Evolutionary conservation across 306 rosid genomes (phyloP).

Genomic region (Prunus campanulata): DNA sequence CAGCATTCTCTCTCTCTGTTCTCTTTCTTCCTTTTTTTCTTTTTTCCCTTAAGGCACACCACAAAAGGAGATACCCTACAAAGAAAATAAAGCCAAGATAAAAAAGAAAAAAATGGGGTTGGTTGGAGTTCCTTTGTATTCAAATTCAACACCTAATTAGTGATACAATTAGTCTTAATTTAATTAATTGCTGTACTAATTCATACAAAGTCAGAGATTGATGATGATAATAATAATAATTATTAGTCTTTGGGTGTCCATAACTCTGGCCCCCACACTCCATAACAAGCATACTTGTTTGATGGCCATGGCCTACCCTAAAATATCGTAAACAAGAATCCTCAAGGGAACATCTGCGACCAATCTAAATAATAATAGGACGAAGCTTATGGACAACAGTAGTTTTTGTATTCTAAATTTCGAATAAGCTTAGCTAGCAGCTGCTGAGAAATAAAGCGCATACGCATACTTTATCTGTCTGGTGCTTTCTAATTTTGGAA

Average conservation of each 20-base stretch:
- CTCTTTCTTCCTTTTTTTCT: slow-evolving; percentile 1
- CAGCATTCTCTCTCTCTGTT: slow-evolving; percentile 13
- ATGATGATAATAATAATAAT: not conserved
- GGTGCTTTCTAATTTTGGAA: slow-evolving; percentile 1
- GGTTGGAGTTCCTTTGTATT: slow-evolving; percentile 6
- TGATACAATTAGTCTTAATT: not conserved
- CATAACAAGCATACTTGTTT: not conserved
- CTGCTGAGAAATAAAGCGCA: not conserved
- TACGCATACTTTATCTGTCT: not conserved
- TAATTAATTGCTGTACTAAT: too few relatives aligned
- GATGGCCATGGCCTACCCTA: not conserved
- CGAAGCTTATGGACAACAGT: not conserved
- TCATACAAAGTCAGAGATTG: not conserved
- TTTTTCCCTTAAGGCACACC: not conserved
- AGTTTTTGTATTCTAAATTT: not conserved
- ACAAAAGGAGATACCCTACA: slow-evolving; percentile 1
- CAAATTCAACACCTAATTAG: slow-evolving; percentile 6
- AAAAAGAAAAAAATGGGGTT: not conserved
- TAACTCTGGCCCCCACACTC: not conserved
- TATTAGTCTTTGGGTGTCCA: not conserved
- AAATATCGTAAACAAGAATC: not conserved
- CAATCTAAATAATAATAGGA: not conserved
- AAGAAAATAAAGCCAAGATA: not conserved
- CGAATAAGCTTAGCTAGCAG: not conserved
- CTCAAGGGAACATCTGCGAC: not conserved